phyloP scores from a whole-genome alignment of 2,329 filamentous ascomycete genomes.

The Colletotrichum chlorophyti region DNA sequence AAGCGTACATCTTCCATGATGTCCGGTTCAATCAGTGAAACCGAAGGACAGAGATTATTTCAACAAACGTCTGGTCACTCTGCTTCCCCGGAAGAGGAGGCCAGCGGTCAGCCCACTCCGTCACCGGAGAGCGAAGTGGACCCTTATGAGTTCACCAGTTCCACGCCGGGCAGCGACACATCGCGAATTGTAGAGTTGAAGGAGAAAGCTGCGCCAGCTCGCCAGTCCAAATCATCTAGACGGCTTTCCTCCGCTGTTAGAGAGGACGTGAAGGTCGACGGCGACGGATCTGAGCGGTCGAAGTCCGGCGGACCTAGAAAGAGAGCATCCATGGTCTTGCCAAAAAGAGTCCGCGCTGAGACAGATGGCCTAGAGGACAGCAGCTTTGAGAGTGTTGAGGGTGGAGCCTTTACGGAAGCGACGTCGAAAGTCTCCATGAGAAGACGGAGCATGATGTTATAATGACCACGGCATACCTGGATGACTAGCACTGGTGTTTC shows the following conservation, averaged over 20 bases:
- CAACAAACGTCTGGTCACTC: neutral
- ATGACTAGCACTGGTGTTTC: slow-evolving; percentile 23
- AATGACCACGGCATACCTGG: slow-evolving; percentile 34
- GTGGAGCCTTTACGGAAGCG: slow-evolving; percentile 10
- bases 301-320: slow-evolving; percentile 40
- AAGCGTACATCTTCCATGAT: slow-evolving; percentile 46
- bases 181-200: slow-evolving; percentile 31
- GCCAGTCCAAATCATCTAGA: slow-evolving; percentile 43
- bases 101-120: neutral
- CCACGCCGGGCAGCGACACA: slow-evolving; percentile 46
- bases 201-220: slow-evolving; percentile 36
- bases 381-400: slow-evolving; percentile 32
- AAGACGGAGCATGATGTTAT: slow-evolving; percentile 67
- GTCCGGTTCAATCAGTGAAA: slow-evolving; percentile 21
- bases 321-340: slow-evolving; percentile 49
- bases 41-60: slow-evolving; percentile 7
- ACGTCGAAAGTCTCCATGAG: slow-evolving; percentile 45
- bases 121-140: slow-evolving; percentile 40
- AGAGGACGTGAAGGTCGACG: slow-evolving; percentile 40
- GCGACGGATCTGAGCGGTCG: slow-evolving; percentile 35
- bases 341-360: slow-evolving; percentile 40
- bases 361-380: slow-evolving; percentile 38
- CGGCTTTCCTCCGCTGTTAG: slow-evolving; percentile 47
- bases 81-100: neutral
- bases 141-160: slow-evolving; percentile 61